These are phyloP conservation scores for Botryotinia globosa DNA, from an alignment of 2,329 filamentous ascomycete species.

Conservation along the genomic window DNA sequence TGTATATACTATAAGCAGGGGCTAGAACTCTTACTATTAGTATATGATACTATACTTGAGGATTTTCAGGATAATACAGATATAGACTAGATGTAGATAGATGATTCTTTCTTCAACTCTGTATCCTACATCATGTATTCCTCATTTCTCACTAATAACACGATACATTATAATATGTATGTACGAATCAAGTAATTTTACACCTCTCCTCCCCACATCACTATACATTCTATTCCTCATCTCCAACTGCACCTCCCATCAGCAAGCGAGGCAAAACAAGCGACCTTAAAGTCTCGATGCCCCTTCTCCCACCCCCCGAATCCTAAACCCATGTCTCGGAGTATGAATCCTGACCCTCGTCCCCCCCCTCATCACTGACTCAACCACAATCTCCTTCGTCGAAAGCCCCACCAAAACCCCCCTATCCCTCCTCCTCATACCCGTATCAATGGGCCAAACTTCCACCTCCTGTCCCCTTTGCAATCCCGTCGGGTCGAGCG, in stretches of 20 bases:
- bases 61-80: no score
- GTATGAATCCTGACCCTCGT: constrained; percentile 55
- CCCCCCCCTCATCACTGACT: constrained; percentile 45
- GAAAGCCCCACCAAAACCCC: constrained; percentile 55
- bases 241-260: not conserved
- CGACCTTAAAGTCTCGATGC: constrained; percentile 22
- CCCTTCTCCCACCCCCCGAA: constrained; percentile 33
- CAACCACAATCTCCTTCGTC: constrained; percentile 56
- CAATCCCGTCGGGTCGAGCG: constrained; percentile 52
- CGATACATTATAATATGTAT: no score
- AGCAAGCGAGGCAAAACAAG: not conserved
- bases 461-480: constrained; percentile 51
- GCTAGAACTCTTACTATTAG: no score
- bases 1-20: no score
- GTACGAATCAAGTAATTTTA: not conserved
- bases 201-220: not conserved
- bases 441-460: constrained; percentile 62
- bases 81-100: no score
- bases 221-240: not conserved
- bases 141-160: no score
- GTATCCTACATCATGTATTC: no score
- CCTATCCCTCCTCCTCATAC: constrained; percentile 55
- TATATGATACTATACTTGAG: no score
- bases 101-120: no score
- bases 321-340: constrained; percentile 57